These are phyloP conservation scores for Pseudocercospora musae DNA, from an alignment of 2,329 filamentous ascomycete genomes.

Conservation along the genomic window DNA sequence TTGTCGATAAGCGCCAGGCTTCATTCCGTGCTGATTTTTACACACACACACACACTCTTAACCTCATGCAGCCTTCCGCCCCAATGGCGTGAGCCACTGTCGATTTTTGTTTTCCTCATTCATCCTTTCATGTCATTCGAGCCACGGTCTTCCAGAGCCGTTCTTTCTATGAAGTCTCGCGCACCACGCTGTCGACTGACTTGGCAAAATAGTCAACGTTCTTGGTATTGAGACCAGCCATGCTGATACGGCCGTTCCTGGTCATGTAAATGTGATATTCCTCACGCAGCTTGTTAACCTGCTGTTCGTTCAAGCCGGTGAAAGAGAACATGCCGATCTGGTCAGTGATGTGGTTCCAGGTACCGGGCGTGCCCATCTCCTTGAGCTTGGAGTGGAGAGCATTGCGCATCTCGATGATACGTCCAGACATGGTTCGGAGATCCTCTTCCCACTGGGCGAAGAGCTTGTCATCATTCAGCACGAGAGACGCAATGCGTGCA, in stretches of 20 bases:
- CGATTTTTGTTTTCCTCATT: not conserved
- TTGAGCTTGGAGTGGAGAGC: conserved; percentile 77
- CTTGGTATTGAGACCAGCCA: conserved; percentile 91
- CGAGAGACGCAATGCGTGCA: conserved; percentile 77
- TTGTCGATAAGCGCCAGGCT: conserved; percentile 2
- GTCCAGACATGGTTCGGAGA: conserved; percentile 86
- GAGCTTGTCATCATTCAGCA: conserved; percentile 77
- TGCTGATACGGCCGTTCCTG: conserved; percentile 96
- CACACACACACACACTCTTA: not conserved
- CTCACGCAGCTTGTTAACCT: conserved; percentile 67
- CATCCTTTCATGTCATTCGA: not conserved
- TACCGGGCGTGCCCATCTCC: conserved; percentile 77
- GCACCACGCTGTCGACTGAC: conserved; percentile 81
- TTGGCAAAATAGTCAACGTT: conserved; percentile 93
- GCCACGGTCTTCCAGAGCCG: not conserved
- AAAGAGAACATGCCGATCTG: conserved; percentile 99
- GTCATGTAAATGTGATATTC: conserved; percentile 84
- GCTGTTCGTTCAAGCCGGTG: conserved; percentile 71
- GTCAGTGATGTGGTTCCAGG: conserved; percentile 95
- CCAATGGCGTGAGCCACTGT: conserved; percentile 2
- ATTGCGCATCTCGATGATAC: conserved; percentile 88
- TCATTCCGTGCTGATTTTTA: not conserved
- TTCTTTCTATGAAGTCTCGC: conserved; percentile 41
- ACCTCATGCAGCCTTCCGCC: not conserved
- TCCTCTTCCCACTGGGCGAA: conserved; percentile 93